Base-by-base conservation (phyloP, 148 eudicot genomes). In the Rhododendron henanense region DNA sequence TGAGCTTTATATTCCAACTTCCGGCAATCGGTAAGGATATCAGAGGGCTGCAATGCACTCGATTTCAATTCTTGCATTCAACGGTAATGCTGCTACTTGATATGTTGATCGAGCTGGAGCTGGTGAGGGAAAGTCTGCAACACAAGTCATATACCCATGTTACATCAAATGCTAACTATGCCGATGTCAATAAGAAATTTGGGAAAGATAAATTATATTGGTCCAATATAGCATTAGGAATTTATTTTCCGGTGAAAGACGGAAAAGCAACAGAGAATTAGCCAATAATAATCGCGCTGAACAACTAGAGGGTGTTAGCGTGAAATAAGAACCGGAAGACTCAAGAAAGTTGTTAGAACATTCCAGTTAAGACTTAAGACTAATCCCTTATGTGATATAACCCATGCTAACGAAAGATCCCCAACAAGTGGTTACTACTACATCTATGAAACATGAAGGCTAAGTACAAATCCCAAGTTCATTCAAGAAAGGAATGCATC, bases 71-170 rank as follows among this genome's bases (percentile, higher is more conserved):
- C 84, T 94, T 84, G 98, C 99, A 89, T 93, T 93, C 91, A 97
- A 33, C 5, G 98, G 98, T 88, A 97, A 88, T 44, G 94, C 98
- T 85, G 98, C 99, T 10, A 94, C 99, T 90, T 97, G 98, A 87
- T 93, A 97, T 44, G 98, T 97, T 51, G 98, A 92, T 85, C 99
- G 96, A 87, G 98, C 96, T 45, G 99, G 99, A 11, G 98, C 96
- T 75, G 94, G 93, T 25, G 95, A 90, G 13, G 98, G 92, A 75
- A 97, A 97, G 87, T 94, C 99, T 95, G 95, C 93, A 91, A 84
- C 41, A 82, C 76, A 84, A 76, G 86, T 39, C 85, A 81, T 55
- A 84, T 47, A 28, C 61, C 61, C 45, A 33, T 21, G 14, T 63
- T 73, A 81, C 18, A 35, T 78, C 57, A 28, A 47, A 15, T 23